Base-by-base conservation (phyloP, 257 asterid species). In the Scutellaria baicalensis region DNA sequence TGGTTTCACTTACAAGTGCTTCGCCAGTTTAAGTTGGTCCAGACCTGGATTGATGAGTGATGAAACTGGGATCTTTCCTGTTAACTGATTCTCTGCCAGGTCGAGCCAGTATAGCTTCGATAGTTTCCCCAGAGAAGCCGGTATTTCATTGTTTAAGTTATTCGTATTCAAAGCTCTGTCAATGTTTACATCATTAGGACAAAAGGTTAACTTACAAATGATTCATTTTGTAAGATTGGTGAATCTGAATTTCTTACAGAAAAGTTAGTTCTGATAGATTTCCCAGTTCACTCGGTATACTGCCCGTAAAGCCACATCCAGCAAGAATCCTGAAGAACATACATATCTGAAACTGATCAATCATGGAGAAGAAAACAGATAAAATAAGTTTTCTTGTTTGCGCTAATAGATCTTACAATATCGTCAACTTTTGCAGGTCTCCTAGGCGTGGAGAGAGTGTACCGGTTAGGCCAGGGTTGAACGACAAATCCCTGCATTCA, bases 91-190 rank as follows among this genome's bases (percentile, higher is more conserved):
- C 55, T 93, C 90, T 6, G 99, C 92, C 48, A 93, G 73, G 73
- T 93, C 99, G 21, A 93, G 89, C 99, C 99, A 93, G 21, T 84
- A 86, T 48, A 93, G 84, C 59, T 87, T 85, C 31, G 88, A 79
- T 71, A 93, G 95, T 64, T 79, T 85, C 1, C 97, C 99, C 39
- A 93, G 78, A 62, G 96, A 82, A 27, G 84, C 82, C 11, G 99
- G 99, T 71, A 93, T 93, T 35, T 42, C 88, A 1, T 96, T 97
- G 3, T 80, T 89, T 45, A 93, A 88, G 83, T 82, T 91, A 47
- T 93, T 93, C 1, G 93, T 81, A 75, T 93, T 89, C 78, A 93
- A 85, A 10, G 99, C 99, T 57, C 99, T 93, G 89, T 49, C 65
- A 70, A 69, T 31, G 68, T 35, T 51, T 12, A 13, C 58, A 39